phyloP scores from a whole-genome alignment of 306 rosid genomes.

The Vigna trinervia region DNA sequence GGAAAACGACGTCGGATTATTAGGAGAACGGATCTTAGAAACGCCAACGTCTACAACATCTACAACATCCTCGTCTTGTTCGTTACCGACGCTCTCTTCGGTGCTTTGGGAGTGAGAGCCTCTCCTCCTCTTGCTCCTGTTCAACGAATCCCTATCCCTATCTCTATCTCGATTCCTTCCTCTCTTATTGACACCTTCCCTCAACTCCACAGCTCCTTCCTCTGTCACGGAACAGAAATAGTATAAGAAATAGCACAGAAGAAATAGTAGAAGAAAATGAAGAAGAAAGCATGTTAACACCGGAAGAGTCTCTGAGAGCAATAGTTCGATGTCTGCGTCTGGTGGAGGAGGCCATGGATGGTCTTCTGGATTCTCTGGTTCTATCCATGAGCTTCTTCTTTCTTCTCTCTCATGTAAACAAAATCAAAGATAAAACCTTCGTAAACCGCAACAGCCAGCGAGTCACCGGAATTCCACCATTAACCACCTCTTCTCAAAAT shows the following conservation, averaged over 20 bases:
- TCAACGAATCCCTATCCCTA: conserved; percentile 44
- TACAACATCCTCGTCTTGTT: conserved; percentile 44
- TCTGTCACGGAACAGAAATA: conserved; percentile 38
- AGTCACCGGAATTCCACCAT: conserved; percentile 39
- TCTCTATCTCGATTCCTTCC: conserved; percentile 51
- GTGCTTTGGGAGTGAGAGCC: conserved; percentile 50
- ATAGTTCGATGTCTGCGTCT: conserved; percentile 49
- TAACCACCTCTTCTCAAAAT: conserved; percentile 11
- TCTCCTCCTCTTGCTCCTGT: conserved; percentile 57
- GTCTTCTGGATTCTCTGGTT: conserved; percentile 63
- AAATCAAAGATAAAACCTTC: neutral
- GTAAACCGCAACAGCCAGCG: neutral
- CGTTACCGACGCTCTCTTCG: conserved; percentile 56
- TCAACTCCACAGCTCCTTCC: conserved; percentile 52
- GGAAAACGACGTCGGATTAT: conserved; percentile 30
- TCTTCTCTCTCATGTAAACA: conserved; percentile 50
- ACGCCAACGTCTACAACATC: conserved; percentile 47
- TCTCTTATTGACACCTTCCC: conserved; percentile 48
- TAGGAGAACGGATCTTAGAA: conserved; percentile 47
- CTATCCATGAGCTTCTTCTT: conserved; percentile 57
- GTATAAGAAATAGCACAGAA: neutral
- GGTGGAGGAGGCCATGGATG: conserved; percentile 50
- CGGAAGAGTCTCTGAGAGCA: conserved; percentile 56
- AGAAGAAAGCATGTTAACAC: conserved; percentile 30
- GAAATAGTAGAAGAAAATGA: neutral